Base-by-base conservation (phyloP, 257 asterid genomes). In the Primulina tabacum region DNA sequence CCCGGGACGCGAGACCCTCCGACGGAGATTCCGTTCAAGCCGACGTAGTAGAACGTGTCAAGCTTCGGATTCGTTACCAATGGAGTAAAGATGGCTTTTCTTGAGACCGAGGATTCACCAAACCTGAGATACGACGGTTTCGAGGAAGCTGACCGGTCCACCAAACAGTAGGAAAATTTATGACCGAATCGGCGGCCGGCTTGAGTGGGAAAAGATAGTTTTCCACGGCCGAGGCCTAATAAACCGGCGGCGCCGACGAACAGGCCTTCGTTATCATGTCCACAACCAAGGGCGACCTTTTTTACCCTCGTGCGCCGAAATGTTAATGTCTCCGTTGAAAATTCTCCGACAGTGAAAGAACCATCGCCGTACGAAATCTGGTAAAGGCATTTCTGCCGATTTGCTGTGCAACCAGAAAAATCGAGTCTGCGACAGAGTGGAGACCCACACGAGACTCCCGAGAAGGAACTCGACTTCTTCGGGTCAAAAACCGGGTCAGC, bases 321-420 rank as follows among this genome's bases (percentile, higher is more conserved):
- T 14, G 97, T 88, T 52, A 92, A 82, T 20, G 98, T 92, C 69
- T 92, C 97, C 1, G 97, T 87, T 2, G 96, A 87, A 62, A 90
- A 90, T n/a, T 90, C 95, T 0, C 98, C 97, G 47, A 83, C 73
- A 9, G 98, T 90, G 62, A 84, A 90, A 4, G 96, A 90, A 2
- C 97, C 96, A 30, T 92, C 98, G 6, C 98, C 97, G 79, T 92
- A 92, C 0, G 95, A 84, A 20, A 88, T 96, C 62, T 90, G 93
- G 79, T 90, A 92, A 3, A 85, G 93, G 53, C 98, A 92, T 43
- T 77, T 84, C 10, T 77, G 64, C 7, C 84, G 84, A 75, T 26
- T 47, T 20, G 40, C 65, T 78, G 77, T 82, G 86, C 98, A 92
- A 20, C 95, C 89, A 0, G 87, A 84, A 0, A 90, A 81, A 18